Evolutionary conservation across 2,329 filamentous ascomycete species (phyloP).

Genomic region (Talaromyces rugulosus): DNA sequence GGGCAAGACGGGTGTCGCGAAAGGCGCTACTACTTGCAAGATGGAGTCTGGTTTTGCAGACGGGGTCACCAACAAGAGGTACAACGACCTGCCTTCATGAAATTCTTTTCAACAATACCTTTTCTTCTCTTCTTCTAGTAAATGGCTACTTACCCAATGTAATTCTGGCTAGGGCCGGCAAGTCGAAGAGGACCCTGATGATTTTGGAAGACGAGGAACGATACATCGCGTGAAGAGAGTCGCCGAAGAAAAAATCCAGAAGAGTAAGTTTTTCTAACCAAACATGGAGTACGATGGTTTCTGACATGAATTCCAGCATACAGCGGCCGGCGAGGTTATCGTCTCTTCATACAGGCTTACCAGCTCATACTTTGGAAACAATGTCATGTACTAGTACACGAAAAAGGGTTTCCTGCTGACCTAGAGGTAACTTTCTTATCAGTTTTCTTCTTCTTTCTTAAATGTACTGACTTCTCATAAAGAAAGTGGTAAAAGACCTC

Average conservation of each 20-base stretch:
- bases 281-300: neutral
- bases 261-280: conserved; percentile 31
- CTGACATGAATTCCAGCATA: conserved; percentile 33
- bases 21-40: conserved; percentile 66
- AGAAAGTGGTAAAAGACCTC: conserved; percentile 69
- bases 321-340: conserved; percentile 63
- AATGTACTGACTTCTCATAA: conserved; percentile 3
- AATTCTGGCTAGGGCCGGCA: conserved; percentile 31
- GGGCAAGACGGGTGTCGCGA: conserved; percentile 65
- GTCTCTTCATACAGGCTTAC: conserved; percentile 77
- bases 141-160: neutral
- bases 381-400: conserved; percentile 65
- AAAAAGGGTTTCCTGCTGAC: conserved; percentile 63
- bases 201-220: conserved; percentile 60
- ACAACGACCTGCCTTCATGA: conserved; percentile 19
- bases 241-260: conserved; percentile 49
- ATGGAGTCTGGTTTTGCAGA: conserved; percentile 73
- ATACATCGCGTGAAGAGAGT: conserved; percentile 54
- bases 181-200: conserved; percentile 61
- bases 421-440: conserved; percentile 55
- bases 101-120: neutral
- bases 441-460: neutral
- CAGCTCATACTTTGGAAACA: conserved; percentile 84
- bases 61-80: conserved; percentile 78
- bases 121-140: neutral